Evolutionary conservation across 768 basidiomycete genomes (phyloP), one percentile per base, ranked within the genome.

Genomic region (Boletus rufocinnamomeus): DNA sequence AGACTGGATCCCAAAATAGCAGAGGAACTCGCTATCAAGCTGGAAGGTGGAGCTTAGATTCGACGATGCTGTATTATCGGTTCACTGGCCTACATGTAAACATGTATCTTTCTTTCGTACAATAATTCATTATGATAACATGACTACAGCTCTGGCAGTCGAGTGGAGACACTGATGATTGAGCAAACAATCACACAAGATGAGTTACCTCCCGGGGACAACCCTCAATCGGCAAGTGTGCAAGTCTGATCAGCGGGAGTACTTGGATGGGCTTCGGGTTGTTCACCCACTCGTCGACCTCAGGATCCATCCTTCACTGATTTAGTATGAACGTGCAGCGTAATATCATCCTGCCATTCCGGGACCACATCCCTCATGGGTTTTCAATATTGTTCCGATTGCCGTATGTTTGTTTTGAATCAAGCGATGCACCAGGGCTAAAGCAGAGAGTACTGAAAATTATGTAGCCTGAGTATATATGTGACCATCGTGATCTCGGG

Each of bases 1-100:
- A 57, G 49, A 38, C 34, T 72, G 52, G 57, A 63, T 32, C 47
- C 52, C 11, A 63, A 57, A 41, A 27, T 60, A 45, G 71, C 69
- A 25, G 59, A 53, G 21, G 59, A 67, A 6, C 62, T 72, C 27
- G 63, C 72, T 35, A 38, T 2, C 16, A 64, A 62, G 53, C 50
- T 72, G 37, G 59, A 59, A 45, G 41, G 50, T 17, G 56, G 28
- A 3, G 0, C 34, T 32, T 57, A 58, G 56, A 23, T 38, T 49
- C 5, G 35, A 52, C 34, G 27, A 17, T 2, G 17, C 25, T 7
- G 14, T 46, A 6, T 46, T 17, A 35, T 50, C 17, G 4, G 32
- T 48, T 37, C 37, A 34, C 27, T 49, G 8, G 11, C 8, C 21
- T 56, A n/a, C 37, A 49, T 66, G 55, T 25, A 46, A 46, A 27